Base-by-base conservation (phyloP, 495 filamentous ascomycete species). In the Neurospora sp. region DNA sequence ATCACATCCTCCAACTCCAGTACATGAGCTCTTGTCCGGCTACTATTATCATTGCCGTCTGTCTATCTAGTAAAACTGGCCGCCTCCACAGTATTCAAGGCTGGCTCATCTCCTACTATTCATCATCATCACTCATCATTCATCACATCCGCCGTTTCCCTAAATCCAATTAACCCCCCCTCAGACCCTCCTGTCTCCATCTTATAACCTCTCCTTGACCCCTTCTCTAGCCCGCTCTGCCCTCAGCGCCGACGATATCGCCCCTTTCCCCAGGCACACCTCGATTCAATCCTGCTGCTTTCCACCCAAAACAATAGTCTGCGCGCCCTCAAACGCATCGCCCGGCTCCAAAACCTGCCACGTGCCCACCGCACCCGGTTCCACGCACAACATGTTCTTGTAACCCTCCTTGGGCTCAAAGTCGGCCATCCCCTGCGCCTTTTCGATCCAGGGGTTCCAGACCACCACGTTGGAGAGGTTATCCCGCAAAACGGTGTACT, bases 391-490 rank as follows among this genome's bases (percentile, higher is more conserved):
- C 93, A 98, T 97, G 27, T 93, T 88, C 84, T 92, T 91, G 82
- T 90, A 98, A 31, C 93, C 96, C 73, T 94, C 92, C 77, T 93
- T 90, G 5, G 95, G 95, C 69, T 87, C 89, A 82, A 99, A 97
- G 78, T 99, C 96, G 41, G 84, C 90, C 86, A 98, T 94, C 0
- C 86, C 87, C 75, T 86, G 87, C 9, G 92, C 91, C 82, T 94
- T 95, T 71, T 93, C 92, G 39, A 86, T 85, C 94, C 96, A 98
- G 5, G 96, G 96, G 81, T 99, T 99, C 96, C 96, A 99, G 3
- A 99, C 93, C 3, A 97, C 94, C 40, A 94, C 91, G 71, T 98
- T 93, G 71, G 84, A 83, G 72, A 99, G 84, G 77, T 91, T 93
- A 81, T 97, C 92, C 48, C 96, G 88, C 20, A 89, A 87, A 39